Evolutionary conservation across 495 filamentous ascomycete genomes (phyloP).

Genomic region (Annulohypoxylon maeteangense): DNA sequence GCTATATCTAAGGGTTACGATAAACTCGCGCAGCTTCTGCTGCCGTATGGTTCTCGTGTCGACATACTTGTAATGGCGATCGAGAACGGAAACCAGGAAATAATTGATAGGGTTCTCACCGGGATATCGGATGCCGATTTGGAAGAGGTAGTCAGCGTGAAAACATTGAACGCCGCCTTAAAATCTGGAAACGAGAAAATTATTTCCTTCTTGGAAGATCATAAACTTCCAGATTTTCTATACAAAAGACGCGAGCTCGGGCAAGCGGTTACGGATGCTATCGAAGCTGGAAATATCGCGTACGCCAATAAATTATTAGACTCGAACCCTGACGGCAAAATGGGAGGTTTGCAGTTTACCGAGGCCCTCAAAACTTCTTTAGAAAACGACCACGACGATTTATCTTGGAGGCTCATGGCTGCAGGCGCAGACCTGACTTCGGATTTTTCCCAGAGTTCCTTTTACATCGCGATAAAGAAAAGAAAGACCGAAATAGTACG

Average conservation of each 20-base stretch:
- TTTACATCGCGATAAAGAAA: neutral
- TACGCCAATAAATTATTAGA: neutral
- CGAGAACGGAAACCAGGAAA: neutral
- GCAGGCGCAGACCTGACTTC: neutral
- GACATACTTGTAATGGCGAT: neutral
- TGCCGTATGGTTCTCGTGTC: neutral
- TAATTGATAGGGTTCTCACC: neutral
- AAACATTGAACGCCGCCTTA: neutral
- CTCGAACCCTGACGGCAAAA: neutral
- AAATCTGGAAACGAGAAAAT: neutral
- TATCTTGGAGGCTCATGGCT: neutral
- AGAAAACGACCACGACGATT: neutral
- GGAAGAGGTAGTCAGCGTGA: neutral
- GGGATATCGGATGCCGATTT: neutral
- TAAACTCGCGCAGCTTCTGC: neutral
- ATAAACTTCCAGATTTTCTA: neutral
- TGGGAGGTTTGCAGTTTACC: neutral
- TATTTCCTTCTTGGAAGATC: neutral
- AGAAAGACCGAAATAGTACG: neutral
- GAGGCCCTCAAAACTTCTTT: neutral
- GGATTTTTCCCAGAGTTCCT: neutral
- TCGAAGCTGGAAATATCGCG: neutral
- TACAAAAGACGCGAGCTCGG: neutral
- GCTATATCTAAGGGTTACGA: neutral
- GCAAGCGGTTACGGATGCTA: neutral